Percentiles rank a stretch among this genome's conserved stretches.
phyloP scores from a whole-genome alignment of 1,284 basidiomycete species.

The Cutaneotrichosporon sp. region DNA sequence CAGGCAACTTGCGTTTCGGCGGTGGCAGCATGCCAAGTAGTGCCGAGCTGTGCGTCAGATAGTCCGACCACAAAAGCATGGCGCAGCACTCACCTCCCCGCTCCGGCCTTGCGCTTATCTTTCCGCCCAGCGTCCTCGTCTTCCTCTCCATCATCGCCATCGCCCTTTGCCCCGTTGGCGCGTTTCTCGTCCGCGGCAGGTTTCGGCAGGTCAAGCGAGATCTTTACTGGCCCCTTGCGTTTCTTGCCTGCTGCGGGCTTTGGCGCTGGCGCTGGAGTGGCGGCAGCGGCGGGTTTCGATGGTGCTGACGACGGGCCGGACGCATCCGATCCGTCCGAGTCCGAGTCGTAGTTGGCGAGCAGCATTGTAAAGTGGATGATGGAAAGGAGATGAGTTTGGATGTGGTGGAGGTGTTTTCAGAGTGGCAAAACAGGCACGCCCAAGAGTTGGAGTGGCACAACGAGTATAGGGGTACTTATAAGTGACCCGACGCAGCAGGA shows the following conservation, averaged over 20 bases:
- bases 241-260: constrained; percentile 16
- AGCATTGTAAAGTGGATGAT: constrained; percentile 28
- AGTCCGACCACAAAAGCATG: no score
- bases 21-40: constrained; percentile 46
- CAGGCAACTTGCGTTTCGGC: constrained; percentile 43
- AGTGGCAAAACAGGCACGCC: background rate
- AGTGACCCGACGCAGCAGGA: no score
- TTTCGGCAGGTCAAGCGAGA: constrained; percentile 43
- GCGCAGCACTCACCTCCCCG: constrained; percentile 7
- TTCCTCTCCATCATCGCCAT: constrained; percentile 1
- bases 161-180: background rate
- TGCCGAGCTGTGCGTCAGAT: constrained; percentile 27
- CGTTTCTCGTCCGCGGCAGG: constrained; percentile 1
- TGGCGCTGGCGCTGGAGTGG: constrained; percentile 1
- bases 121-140: constrained; percentile 6
- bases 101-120: constrained; percentile 25
- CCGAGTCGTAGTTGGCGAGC: constrained; percentile 45
- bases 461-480: no score
- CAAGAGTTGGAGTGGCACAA: no score
- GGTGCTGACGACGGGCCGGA: background rate
- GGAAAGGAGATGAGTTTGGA: background rate
- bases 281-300: constrained; percentile 2
- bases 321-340: constrained; percentile 35
- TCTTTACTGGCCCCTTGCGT: constrained; percentile 40
- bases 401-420: background rate